These are phyloP conservation scores for Epichloe typhina DNA, from an alignment of 2,329 filamentous ascomycete species.

Conservation along the genomic window DNA sequence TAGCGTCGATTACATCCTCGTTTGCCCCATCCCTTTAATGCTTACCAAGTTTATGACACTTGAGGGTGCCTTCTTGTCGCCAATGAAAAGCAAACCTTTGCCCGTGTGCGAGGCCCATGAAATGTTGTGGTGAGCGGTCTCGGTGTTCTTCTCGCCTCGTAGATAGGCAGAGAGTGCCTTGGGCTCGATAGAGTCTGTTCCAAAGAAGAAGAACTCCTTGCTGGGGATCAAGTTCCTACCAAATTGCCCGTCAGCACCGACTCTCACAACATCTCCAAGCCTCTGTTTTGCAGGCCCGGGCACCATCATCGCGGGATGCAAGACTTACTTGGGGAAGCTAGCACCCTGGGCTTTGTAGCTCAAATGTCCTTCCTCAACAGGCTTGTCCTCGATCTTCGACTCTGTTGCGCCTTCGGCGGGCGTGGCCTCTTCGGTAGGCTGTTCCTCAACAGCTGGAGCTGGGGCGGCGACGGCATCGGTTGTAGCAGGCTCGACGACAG, in stretches of 20 bases:
- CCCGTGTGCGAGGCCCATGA: slow-evolving; percentile 90
- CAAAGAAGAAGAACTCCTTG: slow-evolving; percentile 91
- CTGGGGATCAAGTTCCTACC: slow-evolving; percentile 72
- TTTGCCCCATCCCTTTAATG: neutral
- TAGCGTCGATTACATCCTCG: neutral
- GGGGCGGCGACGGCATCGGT: slow-evolving; percentile 23
- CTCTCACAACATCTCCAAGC: accelerated
- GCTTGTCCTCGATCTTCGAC: slow-evolving; percentile 32
- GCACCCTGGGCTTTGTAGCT: slow-evolving; percentile 83
- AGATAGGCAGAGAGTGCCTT: slow-evolving; percentile 67
- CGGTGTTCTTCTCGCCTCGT: slow-evolving; percentile 73
- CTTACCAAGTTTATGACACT: slow-evolving; percentile 79
- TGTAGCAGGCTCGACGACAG: slow-evolving; percentile 9
- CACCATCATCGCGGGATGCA: neutral
- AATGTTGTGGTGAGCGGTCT: slow-evolving; percentile 61
- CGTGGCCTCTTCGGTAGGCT: slow-evolving; percentile 27
- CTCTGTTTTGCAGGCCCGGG: accelerated
- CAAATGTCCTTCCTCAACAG: slow-evolving; percentile 70
- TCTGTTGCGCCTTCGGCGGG: slow-evolving; percentile 21
- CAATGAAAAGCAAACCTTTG: slow-evolving; percentile 87
- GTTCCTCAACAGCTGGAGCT: slow-evolving; percentile 21
- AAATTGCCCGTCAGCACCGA: slow-evolving; percentile 7
- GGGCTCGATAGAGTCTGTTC: slow-evolving; percentile 56
- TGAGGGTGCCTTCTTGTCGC: slow-evolving; percentile 69
- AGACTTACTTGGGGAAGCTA: slow-evolving; percentile 68